These are phyloP conservation scores for Escovopsis sp. DNA, from an alignment of 2,329 filamentous ascomycete genomes.

Conservation along the genomic window DNA sequence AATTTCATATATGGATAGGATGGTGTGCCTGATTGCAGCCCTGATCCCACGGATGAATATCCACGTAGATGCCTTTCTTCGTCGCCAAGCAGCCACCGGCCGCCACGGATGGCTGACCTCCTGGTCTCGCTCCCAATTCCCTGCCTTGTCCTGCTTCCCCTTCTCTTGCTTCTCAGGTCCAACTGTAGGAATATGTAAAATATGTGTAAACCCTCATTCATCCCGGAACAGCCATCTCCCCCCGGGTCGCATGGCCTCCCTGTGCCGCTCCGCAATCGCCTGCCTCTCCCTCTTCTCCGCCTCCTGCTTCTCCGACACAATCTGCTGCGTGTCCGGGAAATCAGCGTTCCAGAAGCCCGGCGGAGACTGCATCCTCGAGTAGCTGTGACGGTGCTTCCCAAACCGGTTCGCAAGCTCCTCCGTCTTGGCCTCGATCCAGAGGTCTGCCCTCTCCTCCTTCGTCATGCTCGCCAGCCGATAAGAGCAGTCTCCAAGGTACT, in stretches of 20 bases:
- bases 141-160: too few relatives aligned
- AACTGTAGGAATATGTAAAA: too few relatives aligned
- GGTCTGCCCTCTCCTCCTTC: constrained; percentile 42
- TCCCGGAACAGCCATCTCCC: constrained; percentile 74
- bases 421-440: constrained; percentile 63
- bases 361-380: constrained; percentile 55
- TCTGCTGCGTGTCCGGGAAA: constrained; percentile 78
- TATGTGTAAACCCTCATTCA: too few relatives aligned
- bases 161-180: too few relatives aligned
- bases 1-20: too few relatives aligned
- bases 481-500: constrained; percentile 41
- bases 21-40: too few relatives aligned
- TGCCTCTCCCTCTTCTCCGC: constrained; percentile 48
- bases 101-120: too few relatives aligned
- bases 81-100: too few relatives aligned
- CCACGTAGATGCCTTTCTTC: too few relatives aligned
- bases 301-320: constrained; percentile 46
- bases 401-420: constrained; percentile 57
- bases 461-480: constrained; percentile 44
- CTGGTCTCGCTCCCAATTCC: too few relatives aligned
- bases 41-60: too few relatives aligned
- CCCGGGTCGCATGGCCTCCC: constrained; percentile 63
- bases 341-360: constrained; percentile 85
- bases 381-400: constrained; percentile 64
- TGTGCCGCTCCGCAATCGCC: constrained; percentile 56